Percentiles rank a stretch among this genome's conserved stretches.
Evolutionary conservation across 2,329 filamentous ascomycete species (phyloP).

Genomic region (Trematosphaeria pertusa): DNA sequence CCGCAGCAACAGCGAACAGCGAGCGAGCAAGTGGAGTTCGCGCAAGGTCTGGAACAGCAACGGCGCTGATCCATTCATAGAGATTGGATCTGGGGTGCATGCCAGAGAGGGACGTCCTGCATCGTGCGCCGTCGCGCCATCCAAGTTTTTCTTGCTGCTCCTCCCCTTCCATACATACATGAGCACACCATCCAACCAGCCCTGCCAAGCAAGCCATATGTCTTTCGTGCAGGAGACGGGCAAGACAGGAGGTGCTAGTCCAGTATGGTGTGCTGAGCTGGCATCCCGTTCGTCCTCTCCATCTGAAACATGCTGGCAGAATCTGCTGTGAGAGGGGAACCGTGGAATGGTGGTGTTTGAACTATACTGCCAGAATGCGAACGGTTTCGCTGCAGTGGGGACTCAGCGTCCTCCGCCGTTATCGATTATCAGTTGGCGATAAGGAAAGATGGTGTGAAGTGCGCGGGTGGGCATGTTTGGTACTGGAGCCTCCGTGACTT

Average conservation of each 20-base stretch:
- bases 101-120: conserved; percentile 12
- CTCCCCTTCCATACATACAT: conserved; percentile 27
- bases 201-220: conserved; percentile 21
- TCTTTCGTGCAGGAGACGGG: conserved; percentile 9
- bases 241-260: not conserved
- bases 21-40: conserved; percentile 9
- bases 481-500: conserved; percentile 7
- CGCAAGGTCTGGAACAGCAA: conserved; percentile 6
- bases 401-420: not conserved
- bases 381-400: conserved; percentile 4
- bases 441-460: not conserved
- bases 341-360: conserved; percentile 14
- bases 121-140: conserved; percentile 6
- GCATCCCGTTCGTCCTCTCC: not conserved
- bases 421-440: not conserved
- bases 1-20: conserved; percentile 10
- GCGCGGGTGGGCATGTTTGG: conserved; percentile 1
- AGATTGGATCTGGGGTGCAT: conserved; percentile 26
- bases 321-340: conserved; percentile 4
- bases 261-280: conserved; percentile 1
- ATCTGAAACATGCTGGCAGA: conserved; percentile 13
- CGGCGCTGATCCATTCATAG: not conserved
- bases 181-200: conserved; percentile 25
- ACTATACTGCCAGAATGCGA: conserved; percentile 16
- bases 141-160: conserved; percentile 11